Percentiles rank a stretch among this genome's conserved stretches.
phyloP scores from a whole-genome alignment of 2,329 filamentous ascomycete species.

The Cladophialophora chaetospira region DNA sequence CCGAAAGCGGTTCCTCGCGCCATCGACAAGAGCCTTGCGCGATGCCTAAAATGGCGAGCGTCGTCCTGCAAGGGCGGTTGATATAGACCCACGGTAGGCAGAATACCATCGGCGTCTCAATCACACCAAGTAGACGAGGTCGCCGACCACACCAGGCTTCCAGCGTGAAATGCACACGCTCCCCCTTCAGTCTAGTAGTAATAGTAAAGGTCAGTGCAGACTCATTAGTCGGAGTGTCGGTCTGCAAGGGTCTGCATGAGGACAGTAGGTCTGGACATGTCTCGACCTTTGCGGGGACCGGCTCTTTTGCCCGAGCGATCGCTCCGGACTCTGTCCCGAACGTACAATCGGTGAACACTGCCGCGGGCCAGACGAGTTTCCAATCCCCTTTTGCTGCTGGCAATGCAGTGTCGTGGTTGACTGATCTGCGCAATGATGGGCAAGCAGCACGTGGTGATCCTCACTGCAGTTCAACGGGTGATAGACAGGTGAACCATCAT shows the following conservation, averaged over 20 bases:
- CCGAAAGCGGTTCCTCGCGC: background rate
- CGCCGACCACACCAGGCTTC: background rate
- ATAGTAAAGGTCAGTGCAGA: background rate
- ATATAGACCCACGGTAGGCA: background rate
- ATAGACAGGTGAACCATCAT: conserved; percentile 5
- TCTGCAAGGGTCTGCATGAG: background rate
- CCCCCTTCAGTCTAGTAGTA: no score
- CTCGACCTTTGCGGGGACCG: background rate
- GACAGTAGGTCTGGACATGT: background rate
- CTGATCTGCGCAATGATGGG: background rate
- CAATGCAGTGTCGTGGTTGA: background rate
- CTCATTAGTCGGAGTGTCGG: background rate
- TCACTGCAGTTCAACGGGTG: background rate
- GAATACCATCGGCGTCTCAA: background rate
- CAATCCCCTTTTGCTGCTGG: background rate
- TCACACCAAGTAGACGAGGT: background rate
- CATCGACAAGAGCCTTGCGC: conserved; percentile 6
- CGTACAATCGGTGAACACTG: background rate
- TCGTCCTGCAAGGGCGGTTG: background rate
- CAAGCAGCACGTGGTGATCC: background rate
- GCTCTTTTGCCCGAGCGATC: background rate
- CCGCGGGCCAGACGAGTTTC: background rate
- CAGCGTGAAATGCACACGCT: background rate
- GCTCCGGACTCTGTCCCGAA: background rate
- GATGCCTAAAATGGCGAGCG: conserved; percentile 5